Base-by-base conservation (phyloP, 257 asterid genomes). In the Oldenlandia corymbosa region DNA sequence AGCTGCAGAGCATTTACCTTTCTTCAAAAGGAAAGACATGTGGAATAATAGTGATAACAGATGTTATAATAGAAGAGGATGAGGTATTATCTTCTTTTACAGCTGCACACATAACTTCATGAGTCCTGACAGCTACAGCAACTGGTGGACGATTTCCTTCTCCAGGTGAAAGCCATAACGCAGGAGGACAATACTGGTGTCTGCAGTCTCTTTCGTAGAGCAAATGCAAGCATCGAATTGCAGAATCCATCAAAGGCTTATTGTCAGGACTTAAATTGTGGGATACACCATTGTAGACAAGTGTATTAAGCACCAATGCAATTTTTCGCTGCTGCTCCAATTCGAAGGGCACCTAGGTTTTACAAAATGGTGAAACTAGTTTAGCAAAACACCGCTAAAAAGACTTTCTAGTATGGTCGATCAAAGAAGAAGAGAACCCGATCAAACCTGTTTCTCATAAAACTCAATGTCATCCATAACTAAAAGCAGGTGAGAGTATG, bases 11-110 rank as follows among this genome's bases (percentile, higher is more conserved):
- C 39, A 49, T 54, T 71, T 74, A 83, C 98, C 98, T 92, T 81
- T 92, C 99, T 68, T 89, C 99, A 67, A 92, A 92, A 55, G 97
- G 97, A 67, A 86, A 92, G 58, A 92, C 84, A 72, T 92, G 97
- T 34, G 99, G 97, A 80, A 83, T 87, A 26, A 86, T 73, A 58
- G 91, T 89, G 70, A 92, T 85, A 58, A 89, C 84, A 49, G 99
- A 89, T 64, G 84, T 83, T 78, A 77, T 65, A 71, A 76, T 77
- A 36, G 88, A 66, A 53, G 85, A 77, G 56, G 83, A 60, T 51
- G 78, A 43, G 53, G 83, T 79, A 76, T 85, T 91, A 67, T 71
- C 75, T 18, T 27, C 6, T 46, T 48, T 68, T 43, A 62, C 34
- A 42, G 80, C 71, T 39, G 80, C 80, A 66, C 90, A 80, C 61